A percentile compares a stretch with the other conserved stretches of the same genome.
These are phyloP conservation scores for Carex pumila DNA, from an alignment of 176 grass and related monocot species.

Conservation along the genomic window DNA sequence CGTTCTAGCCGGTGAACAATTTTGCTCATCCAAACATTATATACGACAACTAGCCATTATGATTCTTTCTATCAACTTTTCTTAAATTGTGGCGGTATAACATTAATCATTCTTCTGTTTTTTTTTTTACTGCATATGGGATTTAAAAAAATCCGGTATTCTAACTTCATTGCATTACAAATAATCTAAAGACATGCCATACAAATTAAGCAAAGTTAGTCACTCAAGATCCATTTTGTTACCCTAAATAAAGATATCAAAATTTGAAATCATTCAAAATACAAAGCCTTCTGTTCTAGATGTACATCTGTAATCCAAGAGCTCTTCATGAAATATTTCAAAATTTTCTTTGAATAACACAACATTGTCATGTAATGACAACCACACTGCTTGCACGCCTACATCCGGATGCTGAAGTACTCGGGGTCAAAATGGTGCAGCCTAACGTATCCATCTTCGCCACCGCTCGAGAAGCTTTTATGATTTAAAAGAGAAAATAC, in stretches of 20 bases:
- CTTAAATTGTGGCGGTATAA: too few species aligned
- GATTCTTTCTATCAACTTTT: too few species aligned
- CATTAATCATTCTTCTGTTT: too few species aligned
- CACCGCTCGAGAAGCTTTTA: conserved; percentile 66
- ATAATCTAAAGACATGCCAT: background rate
- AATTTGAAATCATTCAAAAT: background rate
- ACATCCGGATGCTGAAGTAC: conserved; percentile 83
- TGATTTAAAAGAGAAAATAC: background rate
- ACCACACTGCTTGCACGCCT: background rate
- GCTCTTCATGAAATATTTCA: background rate
- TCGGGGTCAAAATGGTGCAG: conserved; percentile 82
- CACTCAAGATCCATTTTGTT: background rate
- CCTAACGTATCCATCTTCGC: conserved; percentile 93
- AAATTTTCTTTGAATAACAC: background rate
- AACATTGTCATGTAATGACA: background rate
- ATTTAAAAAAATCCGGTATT: background rate
- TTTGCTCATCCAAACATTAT: too few species aligned
- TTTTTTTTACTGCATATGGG: too few species aligned
- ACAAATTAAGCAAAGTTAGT: background rate
- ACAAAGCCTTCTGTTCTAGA: background rate
- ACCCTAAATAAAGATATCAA: background rate
- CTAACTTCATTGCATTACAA: background rate
- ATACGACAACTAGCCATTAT: too few species aligned
- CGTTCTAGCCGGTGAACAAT: too few species aligned
- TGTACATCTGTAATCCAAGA: background rate